A percentile compares a stretch with the other conserved stretches of the same genome.
phyloP scores from a whole-genome alignment of 305 asterid species.

The Andrographis paniculata region DNA sequence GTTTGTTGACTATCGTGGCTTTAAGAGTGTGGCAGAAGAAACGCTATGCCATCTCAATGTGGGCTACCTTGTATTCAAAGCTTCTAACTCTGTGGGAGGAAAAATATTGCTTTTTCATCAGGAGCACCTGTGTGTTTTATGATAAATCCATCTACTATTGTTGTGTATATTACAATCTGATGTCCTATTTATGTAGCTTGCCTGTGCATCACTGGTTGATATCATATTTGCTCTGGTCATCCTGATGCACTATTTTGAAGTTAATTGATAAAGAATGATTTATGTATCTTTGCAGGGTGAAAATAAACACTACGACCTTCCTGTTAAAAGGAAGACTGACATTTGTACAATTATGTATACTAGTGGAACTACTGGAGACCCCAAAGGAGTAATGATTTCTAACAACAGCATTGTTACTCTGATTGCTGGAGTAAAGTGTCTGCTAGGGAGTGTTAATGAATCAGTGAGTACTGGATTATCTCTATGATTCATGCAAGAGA shows the following conservation, averaged over 20 bases:
- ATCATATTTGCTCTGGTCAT: conserved; percentile 5
- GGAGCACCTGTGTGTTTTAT: no score
- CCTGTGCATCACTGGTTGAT: no score
- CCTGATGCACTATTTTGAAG: not conserved
- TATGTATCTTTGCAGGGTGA: conserved; percentile 70
- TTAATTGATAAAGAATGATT: no score
- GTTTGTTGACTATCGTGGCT: no score
- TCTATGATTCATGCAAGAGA: conserved; percentile 5
- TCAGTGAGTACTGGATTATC: conserved; percentile 36
- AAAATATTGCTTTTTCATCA: no score
- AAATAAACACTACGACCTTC: conserved; percentile 59
- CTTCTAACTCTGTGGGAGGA: no score
- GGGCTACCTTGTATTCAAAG: no score
- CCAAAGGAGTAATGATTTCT: conserved; percentile 93
- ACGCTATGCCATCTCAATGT: no score
- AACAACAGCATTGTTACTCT: conserved; percentile 74
- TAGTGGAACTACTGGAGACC: conserved; percentile 67
- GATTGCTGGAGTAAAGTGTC: conserved; percentile 69
- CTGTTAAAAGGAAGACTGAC: conserved; percentile 65
- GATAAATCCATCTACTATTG: no score
- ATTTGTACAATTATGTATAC: conserved; percentile 94
- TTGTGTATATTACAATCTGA: no score
- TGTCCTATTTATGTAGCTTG: no score
- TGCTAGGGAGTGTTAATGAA: conserved; percentile 61
- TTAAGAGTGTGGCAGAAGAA: no score